These are phyloP conservation scores for Pyricularia sp. DNA, from an alignment of 2,329 filamentous ascomycete genomes.

Conservation along the genomic window DNA sequence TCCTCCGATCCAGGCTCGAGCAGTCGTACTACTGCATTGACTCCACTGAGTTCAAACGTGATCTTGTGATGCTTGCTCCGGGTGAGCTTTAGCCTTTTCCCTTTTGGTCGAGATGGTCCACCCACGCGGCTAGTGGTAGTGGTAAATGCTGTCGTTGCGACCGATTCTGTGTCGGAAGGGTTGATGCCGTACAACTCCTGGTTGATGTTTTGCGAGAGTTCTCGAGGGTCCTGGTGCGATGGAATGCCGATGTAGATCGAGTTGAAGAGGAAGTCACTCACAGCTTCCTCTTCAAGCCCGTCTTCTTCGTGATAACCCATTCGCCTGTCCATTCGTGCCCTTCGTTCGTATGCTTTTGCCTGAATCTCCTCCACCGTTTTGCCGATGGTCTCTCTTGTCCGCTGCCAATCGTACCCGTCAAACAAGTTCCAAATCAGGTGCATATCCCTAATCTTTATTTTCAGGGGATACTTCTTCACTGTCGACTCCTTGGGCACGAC, in stretches of 20 bases:
- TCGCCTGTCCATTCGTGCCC: conserved; percentile 42
- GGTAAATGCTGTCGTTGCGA: conserved; percentile 48
- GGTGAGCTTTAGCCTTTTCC: conserved; percentile 58
- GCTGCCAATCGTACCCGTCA: conserved; percentile 93
- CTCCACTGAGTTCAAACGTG: conserved; percentile 78
- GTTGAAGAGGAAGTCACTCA: conserved; percentile 92
- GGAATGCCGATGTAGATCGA: conserved; percentile 96
- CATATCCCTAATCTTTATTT: conserved; percentile 68
- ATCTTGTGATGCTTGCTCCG: conserved; percentile 91
- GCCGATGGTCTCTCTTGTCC: conserved; percentile 72
- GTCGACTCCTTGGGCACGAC: conserved; percentile 40
- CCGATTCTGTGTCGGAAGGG: conserved; percentile 78
- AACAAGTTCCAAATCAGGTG: conserved; percentile 97
- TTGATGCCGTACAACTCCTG: conserved; percentile 67
- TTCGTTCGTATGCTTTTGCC: conserved; percentile 63
- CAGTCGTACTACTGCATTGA: conserved; percentile 68
- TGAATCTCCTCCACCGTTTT: conserved; percentile 85
- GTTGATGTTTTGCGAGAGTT: conserved; percentile 75
- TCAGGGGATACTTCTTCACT: conserved; percentile 55
- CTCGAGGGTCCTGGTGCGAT: conserved; percentile 69
- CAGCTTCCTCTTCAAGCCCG: conserved; percentile 68
- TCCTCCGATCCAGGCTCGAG: conserved; percentile 68
- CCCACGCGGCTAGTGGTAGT: conserved; percentile 30
- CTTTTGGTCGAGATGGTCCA: conserved; percentile 18
- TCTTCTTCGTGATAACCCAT: conserved; percentile 40